A percentile compares a stretch with the other conserved stretches of the same genome.
These are phyloP conservation scores for Hyaloscypha variabilis DNA, from an alignment of 495 filamentous ascomycete species.

Conservation along the genomic window DNA sequence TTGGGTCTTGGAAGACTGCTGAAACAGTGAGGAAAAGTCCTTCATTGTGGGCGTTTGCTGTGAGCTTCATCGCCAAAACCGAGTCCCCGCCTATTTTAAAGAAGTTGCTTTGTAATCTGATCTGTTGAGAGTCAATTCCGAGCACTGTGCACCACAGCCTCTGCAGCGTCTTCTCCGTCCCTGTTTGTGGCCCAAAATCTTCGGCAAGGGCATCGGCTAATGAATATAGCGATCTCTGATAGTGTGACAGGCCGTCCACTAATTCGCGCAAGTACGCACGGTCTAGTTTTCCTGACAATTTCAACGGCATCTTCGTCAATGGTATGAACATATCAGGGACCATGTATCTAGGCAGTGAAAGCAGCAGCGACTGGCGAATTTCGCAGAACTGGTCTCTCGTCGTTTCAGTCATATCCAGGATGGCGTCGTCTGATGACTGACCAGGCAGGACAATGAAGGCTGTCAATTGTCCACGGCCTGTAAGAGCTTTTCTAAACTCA, in stretches of 20 bases:
- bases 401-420: neutral
- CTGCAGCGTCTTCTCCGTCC: constrained; percentile 1
- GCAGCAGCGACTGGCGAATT: constrained; percentile 35
- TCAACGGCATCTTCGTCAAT: constrained; percentile 3
- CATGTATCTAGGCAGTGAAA: constrained; percentile 28
- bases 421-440: neutral
- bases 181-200: neutral
- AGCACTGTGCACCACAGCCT: constrained; percentile 14
- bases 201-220: too few relatives aligned
- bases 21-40: constrained; percentile 59
- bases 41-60: constrained; percentile 54
- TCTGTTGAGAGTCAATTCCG: neutral
- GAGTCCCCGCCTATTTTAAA: constrained; percentile 69
- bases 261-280: neutral
- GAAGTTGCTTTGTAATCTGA: constrained; percentile 61
- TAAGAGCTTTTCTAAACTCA: constrained; percentile 6
- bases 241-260: neutral
- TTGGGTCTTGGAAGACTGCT: constrained; percentile 42
- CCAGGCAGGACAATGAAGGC: neutral
- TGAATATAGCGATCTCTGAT: neutral
- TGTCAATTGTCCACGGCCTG: neutral
- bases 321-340: constrained; percentile 25
- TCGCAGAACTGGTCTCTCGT: neutral
- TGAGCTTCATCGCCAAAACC: constrained; percentile 69
- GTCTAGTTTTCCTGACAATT: constrained; percentile 8